Percentiles rank a stretch among this genome's conserved stretches.
Evolutionary conservation across 2,329 filamentous ascomycete species (phyloP).

Genomic region (Trichoderma sp.): DNA sequence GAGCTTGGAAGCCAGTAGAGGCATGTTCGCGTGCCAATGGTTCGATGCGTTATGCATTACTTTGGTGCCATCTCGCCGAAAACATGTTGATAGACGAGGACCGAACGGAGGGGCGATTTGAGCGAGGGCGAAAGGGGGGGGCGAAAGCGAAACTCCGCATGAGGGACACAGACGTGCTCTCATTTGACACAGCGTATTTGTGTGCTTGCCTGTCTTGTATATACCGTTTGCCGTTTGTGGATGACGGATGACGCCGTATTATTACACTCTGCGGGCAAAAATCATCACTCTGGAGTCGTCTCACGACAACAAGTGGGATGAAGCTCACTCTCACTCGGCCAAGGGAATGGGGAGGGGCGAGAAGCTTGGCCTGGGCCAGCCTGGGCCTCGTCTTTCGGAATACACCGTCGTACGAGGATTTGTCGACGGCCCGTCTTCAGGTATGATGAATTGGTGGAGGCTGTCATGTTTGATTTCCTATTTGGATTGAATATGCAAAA

Average conservation of each 20-base stretch:
- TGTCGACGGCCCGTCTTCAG: slow-evolving; percentile 2
- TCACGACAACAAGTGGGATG: background rate
- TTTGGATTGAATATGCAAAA: slow-evolving; percentile 15
- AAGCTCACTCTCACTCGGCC: background rate
- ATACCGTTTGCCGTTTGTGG: background rate
- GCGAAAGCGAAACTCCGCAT: background rate
- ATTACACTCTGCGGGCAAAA: background rate
- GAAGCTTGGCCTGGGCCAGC: background rate
- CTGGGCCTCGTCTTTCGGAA: background rate
- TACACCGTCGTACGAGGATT: slow-evolving; percentile 9
- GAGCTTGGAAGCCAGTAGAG: background rate
- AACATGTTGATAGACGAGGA: slow-evolving; percentile 10
- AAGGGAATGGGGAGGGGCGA: background rate
- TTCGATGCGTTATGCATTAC: background rate
- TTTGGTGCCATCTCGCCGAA: slow-evolving; percentile 13
- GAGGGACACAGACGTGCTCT: background rate
- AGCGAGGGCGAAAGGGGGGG: background rate
- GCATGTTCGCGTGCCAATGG: background rate
- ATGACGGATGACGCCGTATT: background rate
- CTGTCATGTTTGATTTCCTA: slow-evolving; percentile 9
- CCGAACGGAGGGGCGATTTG: background rate
- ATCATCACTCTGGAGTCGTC: background rate
- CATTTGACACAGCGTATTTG: background rate
- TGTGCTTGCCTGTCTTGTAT: background rate
- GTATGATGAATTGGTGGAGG: slow-evolving; percentile 2